phyloP scores from a whole-genome alignment of 169 alveolate genomes.

The Blepharisma undulans region DNA sequence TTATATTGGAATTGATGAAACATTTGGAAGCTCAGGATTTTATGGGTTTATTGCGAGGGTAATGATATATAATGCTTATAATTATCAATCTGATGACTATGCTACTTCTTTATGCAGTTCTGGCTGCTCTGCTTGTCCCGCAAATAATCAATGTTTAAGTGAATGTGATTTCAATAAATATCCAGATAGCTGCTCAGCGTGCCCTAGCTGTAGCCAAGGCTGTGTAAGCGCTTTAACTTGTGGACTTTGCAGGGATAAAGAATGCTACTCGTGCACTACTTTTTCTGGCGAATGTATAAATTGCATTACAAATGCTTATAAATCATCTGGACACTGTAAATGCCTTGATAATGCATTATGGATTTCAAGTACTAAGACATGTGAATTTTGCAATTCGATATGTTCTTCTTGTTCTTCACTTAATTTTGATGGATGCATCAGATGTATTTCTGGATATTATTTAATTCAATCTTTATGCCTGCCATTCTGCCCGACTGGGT shows the following conservation, averaged over 20 bases:
- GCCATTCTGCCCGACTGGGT: slow-evolving; percentile 5
- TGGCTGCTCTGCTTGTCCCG: not conserved
- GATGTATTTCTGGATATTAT: not conserved
- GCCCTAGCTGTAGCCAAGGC: not conserved
- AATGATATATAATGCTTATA: not conserved
- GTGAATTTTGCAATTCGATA: not conserved
- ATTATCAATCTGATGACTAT: not conserved
- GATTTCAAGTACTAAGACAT: not conserved
- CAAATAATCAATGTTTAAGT: not conserved
- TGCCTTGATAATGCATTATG: not conserved
- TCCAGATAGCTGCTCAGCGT: not conserved
- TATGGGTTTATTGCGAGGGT: not conserved
- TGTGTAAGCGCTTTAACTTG: not conserved
- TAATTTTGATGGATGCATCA: not conserved
- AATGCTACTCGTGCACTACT: not conserved
- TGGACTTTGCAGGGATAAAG: not conserved
- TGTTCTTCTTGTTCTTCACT: not conserved
- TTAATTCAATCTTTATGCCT: not conserved
- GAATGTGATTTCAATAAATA: not conserved
- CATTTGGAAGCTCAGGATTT: not conserved
- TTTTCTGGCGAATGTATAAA: not conserved
- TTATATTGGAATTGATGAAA: not conserved
- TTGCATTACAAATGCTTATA: slow-evolving; percentile 7
- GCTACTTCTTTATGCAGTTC: not conserved
- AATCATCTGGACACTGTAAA: not conserved